Evolutionary conservation across 2,329 filamentous ascomycete genomes (phyloP), one percentile per base, ranked within the genome.

Genomic region (Cladosporium cucumerinum): DNA sequence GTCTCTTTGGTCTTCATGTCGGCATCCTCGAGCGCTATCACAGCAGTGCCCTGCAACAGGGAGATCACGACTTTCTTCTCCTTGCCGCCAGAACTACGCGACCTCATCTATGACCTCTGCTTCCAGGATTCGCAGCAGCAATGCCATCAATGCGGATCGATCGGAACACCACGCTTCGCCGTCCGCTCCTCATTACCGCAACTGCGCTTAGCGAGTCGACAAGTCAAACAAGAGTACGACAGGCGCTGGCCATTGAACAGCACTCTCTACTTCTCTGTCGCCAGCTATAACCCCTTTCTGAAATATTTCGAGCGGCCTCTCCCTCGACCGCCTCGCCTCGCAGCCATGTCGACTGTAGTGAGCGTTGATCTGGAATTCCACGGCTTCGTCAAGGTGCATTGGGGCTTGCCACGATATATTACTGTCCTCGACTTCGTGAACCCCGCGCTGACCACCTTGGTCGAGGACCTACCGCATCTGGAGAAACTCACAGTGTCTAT

Each of bases 31-130:
- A 25, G 30, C 30, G 8, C 54, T 25, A 21, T 18, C 12, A 16
- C 1, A 7, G 21, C 52, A 57, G n/a, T 16, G 16, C 2, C 32
- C 23, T 21, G n/a, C 11, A 8, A 25, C 30, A 16, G 39, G 11
- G 54, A 39, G 11, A 10, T 11, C 21, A 32, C 54, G 36, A 8
- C 30, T 14, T 64, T 66, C 32, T 69, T 65, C 63, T n/a, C n/a
- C 18, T 58, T 66, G 3, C 58, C 65, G 1, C 46, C 46, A 32
- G 66, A 69, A 28, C 52, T 69, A 21, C 64, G 66, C 48, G 65
- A 68, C 34, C 28, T 61, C 16, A 66, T 67, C 65, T 67, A 64
- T 34, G 54, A 48, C 36, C 34, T 39, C 26, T 58, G 36, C 21
- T 36, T 43, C 25, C 55, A 57, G 21, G 55, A 57, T 4, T 3